Base-by-base conservation (phyloP, 148 eudicot genomes). In the Chenopodium suecicum region DNA sequence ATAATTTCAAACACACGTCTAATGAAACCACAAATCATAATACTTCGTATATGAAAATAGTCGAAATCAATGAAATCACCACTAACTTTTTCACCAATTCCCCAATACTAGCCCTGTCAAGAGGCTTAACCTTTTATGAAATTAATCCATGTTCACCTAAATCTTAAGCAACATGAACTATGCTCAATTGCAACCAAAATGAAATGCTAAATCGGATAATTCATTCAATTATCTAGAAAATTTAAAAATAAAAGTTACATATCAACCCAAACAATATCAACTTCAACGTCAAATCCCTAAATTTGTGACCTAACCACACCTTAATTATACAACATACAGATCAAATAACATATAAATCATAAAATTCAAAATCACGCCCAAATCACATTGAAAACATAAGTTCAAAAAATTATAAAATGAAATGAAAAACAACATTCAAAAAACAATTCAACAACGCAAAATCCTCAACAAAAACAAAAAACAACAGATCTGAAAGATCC, bases 401-500 rank as follows among this genome's bases (percentile, higher is more conserved):
- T 34, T 34, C 41, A 41, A 41, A 41, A 41, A 41, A 4, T 41
- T 5, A 41, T 41, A 41, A 41, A 41, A 41, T 41, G 44, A 41
- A 41, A 41, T 41, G 44, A 41, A 41, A 5, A 37, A 37, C 41
- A 37, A 41, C 44, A 41, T 41, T 41, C 5, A 6, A 41, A 41
- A 5, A 41, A 6, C 31, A 69, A 52, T 50, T 14, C 0, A 79
- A 50, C 41, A 4, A 52, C 47, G 32, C 14, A 34, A 80, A 41
- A 37, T 25, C 9, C 2, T 2, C 25, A 68, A 20, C 27, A 60
- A 16, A 74, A 50, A 74, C 1, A 1, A 13, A 44, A 2, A 23
- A 73, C 69, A 75, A 75, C 79, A 67, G 79, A 81, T 74, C 83
- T 81, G 7, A 25, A 19, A 81, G 89, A 82, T 86, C 85, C 47